phyloP scores from a whole-genome alignment of 2,329 filamentous ascomycete genomes.

The Trichoderma sp. region DNA sequence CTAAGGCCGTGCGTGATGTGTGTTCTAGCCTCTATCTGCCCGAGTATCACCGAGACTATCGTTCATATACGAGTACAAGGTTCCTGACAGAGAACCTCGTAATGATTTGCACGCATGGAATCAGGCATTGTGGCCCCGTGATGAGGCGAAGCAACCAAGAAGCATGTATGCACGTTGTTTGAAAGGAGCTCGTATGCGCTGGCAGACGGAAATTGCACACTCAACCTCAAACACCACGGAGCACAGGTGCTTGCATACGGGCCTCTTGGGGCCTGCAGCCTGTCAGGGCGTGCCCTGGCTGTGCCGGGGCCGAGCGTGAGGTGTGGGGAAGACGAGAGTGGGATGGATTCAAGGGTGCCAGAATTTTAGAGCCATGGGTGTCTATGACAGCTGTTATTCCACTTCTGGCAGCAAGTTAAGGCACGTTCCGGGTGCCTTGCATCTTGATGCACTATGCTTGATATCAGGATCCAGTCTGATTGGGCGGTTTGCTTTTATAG shows the following conservation, averaged over 20 bases:
- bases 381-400: background rate
- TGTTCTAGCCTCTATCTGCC: background rate
- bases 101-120: background rate
- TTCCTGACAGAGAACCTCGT: background rate
- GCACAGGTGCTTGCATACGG: background rate
- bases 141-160: conserved; percentile 11
- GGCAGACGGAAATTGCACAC: conserved; percentile 11
- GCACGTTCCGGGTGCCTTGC: background rate
- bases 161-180: background rate
- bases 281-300: background rate
- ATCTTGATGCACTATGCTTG: background rate
- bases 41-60: background rate
- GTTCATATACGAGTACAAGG: too few relatives aligned
- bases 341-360: background rate
- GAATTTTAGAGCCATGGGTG: background rate
- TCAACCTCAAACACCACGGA: conserved; percentile 12
- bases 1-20: background rate
- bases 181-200: conserved; percentile 4
- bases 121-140: background rate
- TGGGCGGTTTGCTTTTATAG: background rate
- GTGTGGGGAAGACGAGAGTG: conserved; percentile 3
- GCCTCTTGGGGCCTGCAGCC: background rate
- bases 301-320: background rate
- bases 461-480: background rate
- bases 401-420: background rate